These are phyloP conservation scores for Auricularia sp. DNA, from an alignment of 768 basidiomycete genomes.

Conservation along the genomic window DNA sequence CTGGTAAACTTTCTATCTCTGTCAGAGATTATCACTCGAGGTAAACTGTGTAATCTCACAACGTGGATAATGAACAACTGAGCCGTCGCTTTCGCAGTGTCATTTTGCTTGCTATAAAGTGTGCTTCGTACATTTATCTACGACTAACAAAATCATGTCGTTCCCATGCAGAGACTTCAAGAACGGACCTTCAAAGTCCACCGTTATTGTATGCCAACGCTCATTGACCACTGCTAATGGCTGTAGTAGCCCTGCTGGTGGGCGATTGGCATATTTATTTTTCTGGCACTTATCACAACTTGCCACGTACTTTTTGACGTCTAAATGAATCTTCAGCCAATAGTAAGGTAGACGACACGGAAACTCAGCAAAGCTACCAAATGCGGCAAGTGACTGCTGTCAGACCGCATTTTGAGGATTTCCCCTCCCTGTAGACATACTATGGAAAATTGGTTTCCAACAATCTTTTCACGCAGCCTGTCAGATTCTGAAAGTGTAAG, in stretches of 20 bases:
- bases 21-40: constrained; percentile 3
- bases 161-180: constrained; percentile 7
- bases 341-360: no score
- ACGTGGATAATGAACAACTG: neutral
- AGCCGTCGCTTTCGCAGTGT: neutral
- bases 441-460: constrained; percentile 10
- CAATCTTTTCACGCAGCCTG: no score
- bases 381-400: no score
- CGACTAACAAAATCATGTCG: no score
- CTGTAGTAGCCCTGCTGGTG: constrained; percentile 5
- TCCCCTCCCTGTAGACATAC: constrained; percentile 10
- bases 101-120: constrained; percentile 10
- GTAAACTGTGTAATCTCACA: neutral
- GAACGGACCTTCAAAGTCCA: constrained; percentile 19
- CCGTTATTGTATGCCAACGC: constrained; percentile 15
- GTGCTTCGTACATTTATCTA: constrained; percentile 11
- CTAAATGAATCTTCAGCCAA: constrained; percentile 15
- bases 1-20: neutral
- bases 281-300: no score
- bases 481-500: no score
- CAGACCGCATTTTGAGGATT: no score
- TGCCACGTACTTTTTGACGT: constrained; percentile 20
- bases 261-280: constrained; percentile 6
- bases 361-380: constrained; percentile 7
- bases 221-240: constrained; percentile 6